These are phyloP conservation scores for Dysphania ambrosioides DNA, from an alignment of 148 eudicot genomes.

Conservation along the genomic window DNA sequence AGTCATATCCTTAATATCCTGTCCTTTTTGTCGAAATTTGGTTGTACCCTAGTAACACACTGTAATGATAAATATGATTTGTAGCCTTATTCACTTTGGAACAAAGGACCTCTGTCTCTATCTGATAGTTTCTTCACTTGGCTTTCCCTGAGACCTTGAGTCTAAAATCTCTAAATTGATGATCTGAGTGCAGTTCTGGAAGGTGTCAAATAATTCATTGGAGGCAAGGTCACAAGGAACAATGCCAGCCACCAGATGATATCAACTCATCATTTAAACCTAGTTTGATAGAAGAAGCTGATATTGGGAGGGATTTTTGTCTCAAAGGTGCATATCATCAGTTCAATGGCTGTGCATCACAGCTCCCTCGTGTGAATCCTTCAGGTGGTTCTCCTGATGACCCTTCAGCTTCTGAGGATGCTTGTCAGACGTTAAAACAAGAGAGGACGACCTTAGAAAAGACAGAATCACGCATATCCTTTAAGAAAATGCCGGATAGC, in stretches of 20 bases:
- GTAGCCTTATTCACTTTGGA: not conserved
- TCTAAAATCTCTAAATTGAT: conserved; percentile 6
- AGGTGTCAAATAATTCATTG: conserved; percentile 93
- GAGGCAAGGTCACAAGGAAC: conserved; percentile 97
- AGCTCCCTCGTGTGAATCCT: conserved; percentile 28
- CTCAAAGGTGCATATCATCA: conserved; percentile 20
- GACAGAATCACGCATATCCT: conserved; percentile 39
- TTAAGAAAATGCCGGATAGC: conserved; percentile 35
- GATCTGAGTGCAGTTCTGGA: conserved; percentile 70
- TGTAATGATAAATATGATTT: not conserved
- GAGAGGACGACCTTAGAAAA: conserved; percentile 46
- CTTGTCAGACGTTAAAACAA: conserved; percentile 27
- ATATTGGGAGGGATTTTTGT: conserved; percentile 22
- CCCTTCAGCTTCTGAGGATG: conserved; percentile 27
- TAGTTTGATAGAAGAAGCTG: conserved; percentile 36
- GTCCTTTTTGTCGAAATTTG: not conserved
- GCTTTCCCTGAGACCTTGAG: conserved; percentile 17
- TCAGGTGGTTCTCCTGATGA: conserved; percentile 12
- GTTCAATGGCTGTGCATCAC: conserved; percentile 20
- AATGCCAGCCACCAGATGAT: conserved; percentile 58
- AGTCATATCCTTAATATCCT: not conserved
- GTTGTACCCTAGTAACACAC: not conserved
- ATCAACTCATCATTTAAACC: conserved; percentile 35
- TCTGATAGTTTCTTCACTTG: not conserved
- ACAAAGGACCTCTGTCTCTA: not conserved